Evolutionary conservation across 2,329 filamentous ascomycete genomes (phyloP).

Genomic region (Falciphora oryzae): DNA sequence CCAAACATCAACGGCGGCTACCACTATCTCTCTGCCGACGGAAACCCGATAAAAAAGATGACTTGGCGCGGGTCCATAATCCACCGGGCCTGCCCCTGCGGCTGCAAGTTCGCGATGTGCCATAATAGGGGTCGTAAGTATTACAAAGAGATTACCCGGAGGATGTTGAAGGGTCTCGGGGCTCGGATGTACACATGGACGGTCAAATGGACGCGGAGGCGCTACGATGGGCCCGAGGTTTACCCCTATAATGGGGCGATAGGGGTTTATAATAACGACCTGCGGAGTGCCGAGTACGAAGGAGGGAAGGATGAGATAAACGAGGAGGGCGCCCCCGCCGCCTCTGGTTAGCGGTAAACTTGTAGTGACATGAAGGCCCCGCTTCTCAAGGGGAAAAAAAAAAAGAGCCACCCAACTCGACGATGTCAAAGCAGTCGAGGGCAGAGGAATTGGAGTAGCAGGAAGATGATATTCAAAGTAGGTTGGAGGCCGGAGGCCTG

Average conservation of each 20-base stretch:
- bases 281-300: not conserved
- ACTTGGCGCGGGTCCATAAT: not conserved
- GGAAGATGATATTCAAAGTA: no score
- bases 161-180: not conserved
- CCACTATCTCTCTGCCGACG: not conserved
- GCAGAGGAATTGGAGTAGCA: no score
- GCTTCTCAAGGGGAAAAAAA: no score
- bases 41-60: not conserved
- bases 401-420: no score
- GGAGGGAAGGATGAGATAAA: no score
- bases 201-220: not conserved
- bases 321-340: no score
- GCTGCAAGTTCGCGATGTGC: no score
- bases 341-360: no score
- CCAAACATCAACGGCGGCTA: not conserved
- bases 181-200: not conserved
- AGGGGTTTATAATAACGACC: not conserved
- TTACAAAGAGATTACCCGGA: not conserved
- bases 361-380: no score
- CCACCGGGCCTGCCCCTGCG: not conserved
- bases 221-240: conserved; percentile 2
- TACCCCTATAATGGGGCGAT: conserved; percentile 1
- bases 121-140: no score
- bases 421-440: no score
- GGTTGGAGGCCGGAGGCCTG: no score